Evolutionary conservation across 331 rosid species (phyloP), one percentile per base, ranked within the genome.

Genomic region (Dryas integrifolia): DNA sequence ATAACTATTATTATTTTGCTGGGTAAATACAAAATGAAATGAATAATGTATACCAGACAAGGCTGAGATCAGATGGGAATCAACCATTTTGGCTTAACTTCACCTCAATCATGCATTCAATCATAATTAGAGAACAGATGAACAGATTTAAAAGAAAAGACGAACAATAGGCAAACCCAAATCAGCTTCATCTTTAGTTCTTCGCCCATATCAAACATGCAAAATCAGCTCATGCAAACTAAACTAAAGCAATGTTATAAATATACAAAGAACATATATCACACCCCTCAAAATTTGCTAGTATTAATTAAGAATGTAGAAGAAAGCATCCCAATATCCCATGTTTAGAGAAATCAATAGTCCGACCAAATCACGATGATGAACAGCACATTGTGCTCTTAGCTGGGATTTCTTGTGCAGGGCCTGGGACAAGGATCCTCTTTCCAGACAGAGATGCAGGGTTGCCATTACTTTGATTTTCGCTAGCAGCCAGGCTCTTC

Each of bases 391-490:
- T 67, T 47, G 56, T 85, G 72, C 79, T 90, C 88, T 86, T 92
- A 0, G 89, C 79, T 7, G 98, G 97, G 74, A 92, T 77, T 81
- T 72, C 96, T 79, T 92, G 98, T 14, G 90, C 96, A 10, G 98
- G 97, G 46, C 98, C 98, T 0, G 97, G 93, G 70, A 92, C 65
- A 44, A 92, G 49, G 74, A 92, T 88, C 87, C 88, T 90, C 93
- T 92, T 86, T 26, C 98, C 98, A 9, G 92, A 47, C 39, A 89
- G 85, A 48, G 88, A 64, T 8, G 96, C 85, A 0, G 89, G 77
- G 70, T 87, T 88, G 15, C 96, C 98, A 72, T 87, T 87, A 66
- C 86, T 88, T 65, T 87, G 90, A 73, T 53, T 82, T 76, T 87
- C 96, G 38, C 70, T 82, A 1, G 97, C 97, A 44, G 91, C 77